A percentile compares a stretch with the other conserved stretches of the same genome.
Evolutionary conservation across 1,284 basidiomycete species (phyloP).

Genomic region (Ustilago cynodontis): DNA sequence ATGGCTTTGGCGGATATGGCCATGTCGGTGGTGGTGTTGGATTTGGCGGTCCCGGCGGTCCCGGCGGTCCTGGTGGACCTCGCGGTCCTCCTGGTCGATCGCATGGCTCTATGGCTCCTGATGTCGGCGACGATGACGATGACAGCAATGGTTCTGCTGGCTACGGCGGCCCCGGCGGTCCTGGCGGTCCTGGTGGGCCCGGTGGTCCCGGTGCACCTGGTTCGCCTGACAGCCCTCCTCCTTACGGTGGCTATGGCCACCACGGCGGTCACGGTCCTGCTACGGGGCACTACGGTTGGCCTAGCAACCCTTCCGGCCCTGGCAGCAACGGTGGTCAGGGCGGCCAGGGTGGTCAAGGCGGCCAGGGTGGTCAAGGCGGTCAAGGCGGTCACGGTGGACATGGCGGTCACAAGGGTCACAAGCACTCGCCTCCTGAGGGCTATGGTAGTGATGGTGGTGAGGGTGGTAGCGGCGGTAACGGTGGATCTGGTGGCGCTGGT

Average conservation of each 20-base stretch:
- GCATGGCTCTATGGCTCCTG: too few relatives aligned
- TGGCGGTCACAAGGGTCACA: conserved; percentile 15
- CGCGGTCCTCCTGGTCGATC: conserved; percentile 3
- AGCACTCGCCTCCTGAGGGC: conserved; percentile 8
- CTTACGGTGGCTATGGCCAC: conserved; percentile 9
- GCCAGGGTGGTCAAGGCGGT: conserved; percentile 6
- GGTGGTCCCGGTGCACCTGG: conserved; percentile 10
- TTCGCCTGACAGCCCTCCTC: conserved; percentile 5
- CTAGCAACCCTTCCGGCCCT: background rate
- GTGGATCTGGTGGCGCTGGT: conserved; percentile 20
- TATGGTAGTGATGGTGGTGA: conserved; percentile 25
- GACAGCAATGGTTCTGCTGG: background rate
- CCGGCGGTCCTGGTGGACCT: conserved; percentile 7
- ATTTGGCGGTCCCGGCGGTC: conserved; percentile 1
- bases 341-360: conserved; percentile 11
- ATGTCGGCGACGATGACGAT: background rate
- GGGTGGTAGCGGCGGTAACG: conserved; percentile 18
- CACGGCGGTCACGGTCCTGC: conserved; percentile 8
- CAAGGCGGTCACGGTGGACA: background rate
- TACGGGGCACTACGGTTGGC: background rate
- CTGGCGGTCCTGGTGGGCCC: conserved; percentile 2
- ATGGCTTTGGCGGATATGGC: background rate
- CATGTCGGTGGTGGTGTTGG: background rate
- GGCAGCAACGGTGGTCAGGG: background rate
- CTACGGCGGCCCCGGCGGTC: background rate